Conservation (phyloP, 805 yeast genomes). For the Yarrowia keelungensis region DNA sequence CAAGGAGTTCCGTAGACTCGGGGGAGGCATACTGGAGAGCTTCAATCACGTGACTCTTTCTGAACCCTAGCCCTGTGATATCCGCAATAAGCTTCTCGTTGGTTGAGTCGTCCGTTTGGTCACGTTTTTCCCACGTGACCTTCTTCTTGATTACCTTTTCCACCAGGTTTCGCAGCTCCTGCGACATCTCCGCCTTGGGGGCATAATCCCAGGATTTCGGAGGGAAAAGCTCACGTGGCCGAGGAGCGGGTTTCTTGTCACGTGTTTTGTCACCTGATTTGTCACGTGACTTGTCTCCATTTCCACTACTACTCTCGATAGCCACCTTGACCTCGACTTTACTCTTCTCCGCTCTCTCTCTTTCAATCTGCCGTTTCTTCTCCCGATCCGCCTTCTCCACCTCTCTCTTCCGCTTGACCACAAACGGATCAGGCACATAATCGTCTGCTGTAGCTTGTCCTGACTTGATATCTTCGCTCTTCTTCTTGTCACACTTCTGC, state of each 20-base stretch:
- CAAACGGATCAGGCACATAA: constrained; percentile 81
- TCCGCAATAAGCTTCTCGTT: background rate
- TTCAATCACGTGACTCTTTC: constrained; percentile 71
- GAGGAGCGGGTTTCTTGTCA: background rate
- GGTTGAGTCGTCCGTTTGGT: background rate
- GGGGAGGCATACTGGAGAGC: constrained; percentile 65
- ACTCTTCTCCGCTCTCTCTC: constrained; percentile 23
- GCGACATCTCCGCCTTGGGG: constrained; percentile 54
- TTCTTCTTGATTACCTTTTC: constrained; percentile 61
- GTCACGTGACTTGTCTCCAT: constrained; percentile 4
- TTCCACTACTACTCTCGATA: background rate
- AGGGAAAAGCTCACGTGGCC: background rate
- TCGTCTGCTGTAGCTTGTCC: constrained; percentile 58
- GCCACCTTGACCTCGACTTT: constrained; percentile 17
- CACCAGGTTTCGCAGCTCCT: constrained; percentile 65
- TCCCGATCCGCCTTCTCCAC: constrained; percentile 54
- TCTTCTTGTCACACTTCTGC: constrained; percentile 69
- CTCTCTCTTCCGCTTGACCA: constrained; percentile 59
- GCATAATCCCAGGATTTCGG: constrained; percentile 34
- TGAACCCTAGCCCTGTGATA: constrained; percentile 62
- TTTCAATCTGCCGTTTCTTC: constrained; percentile 23
- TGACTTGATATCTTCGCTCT: constrained; percentile 58
- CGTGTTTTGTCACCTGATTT: background rate
- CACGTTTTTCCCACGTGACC: constrained; percentile 39
- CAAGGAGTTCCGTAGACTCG: constrained; percentile 57